Evolutionary conservation across 306 rosid species (phyloP).

Genomic region (Sphenostylis stenocarpa): DNA sequence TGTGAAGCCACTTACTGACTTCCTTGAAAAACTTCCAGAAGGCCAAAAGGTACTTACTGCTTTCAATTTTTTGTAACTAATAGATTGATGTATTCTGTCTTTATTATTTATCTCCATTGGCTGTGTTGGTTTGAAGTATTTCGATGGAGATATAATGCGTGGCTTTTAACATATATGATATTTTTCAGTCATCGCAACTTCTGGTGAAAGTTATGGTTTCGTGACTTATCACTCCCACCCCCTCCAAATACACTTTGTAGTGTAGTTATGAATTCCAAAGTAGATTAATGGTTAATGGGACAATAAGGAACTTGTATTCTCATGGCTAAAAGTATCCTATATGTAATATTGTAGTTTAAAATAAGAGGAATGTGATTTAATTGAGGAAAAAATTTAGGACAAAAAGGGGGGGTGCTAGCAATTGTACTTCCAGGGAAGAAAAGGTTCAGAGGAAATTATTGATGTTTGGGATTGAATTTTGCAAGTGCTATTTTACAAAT

Average conservation of each 20-base stretch:
- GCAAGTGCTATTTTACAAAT: not conserved
- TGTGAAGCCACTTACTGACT: constrained; percentile 82
- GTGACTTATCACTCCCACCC: no score
- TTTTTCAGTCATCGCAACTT: not conserved
- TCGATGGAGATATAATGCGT: not conserved
- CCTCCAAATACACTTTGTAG: not conserved
- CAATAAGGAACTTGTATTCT: not conserved
- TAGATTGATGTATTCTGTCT: not conserved
- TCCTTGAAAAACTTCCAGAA: constrained; percentile 74
- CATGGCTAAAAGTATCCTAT: not conserved
- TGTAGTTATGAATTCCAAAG: not conserved
- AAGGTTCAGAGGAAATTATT: not conserved
- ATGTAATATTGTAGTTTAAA: constrained; percentile 5
- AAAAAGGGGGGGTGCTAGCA: not conserved
- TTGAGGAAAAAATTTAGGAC: not conserved
- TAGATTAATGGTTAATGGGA: not conserved
- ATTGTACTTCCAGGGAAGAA: not conserved
- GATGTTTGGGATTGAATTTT: not conserved
- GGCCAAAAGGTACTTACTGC: constrained; percentile 64
- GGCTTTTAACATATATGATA: not conserved
- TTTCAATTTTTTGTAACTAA: not conserved
- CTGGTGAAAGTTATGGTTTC: no score
- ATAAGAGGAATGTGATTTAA: not conserved
- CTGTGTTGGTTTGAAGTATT: not conserved
- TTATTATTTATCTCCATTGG: not conserved